Conservation (phyloP, 805 yeast genomes). For the Candida fluviatilis region DNA sequence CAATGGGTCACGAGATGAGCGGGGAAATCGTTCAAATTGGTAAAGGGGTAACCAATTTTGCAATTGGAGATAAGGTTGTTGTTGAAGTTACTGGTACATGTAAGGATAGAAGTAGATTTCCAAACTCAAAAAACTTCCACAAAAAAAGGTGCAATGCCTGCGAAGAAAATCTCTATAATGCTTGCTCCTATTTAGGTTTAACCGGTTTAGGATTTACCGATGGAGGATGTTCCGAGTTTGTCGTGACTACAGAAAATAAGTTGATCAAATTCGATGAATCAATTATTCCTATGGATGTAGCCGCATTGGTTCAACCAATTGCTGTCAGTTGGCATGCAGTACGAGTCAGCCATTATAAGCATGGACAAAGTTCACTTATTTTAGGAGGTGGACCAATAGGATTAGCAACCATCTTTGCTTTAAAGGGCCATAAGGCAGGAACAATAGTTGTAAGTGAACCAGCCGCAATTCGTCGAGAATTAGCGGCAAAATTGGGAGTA, state of each 20-base stretch:
- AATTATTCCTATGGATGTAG: conserved; percentile 37
- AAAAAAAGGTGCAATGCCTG: conserved; percentile 44
- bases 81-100: conserved; percentile 63
- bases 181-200: conserved; percentile 47
- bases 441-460: conserved; percentile 56
- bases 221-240: conserved; percentile 52
- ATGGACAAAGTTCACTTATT: conserved; percentile 47
- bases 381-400: conserved; percentile 68
- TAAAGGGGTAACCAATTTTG: conserved; percentile 42
- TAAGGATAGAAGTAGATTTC: conserved; percentile 41
- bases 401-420: conserved; percentile 50
- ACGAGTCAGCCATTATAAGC: conserved; percentile 34
- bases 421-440: conserved; percentile 38
- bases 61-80: conserved; percentile 65
- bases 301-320: conserved; percentile 55
- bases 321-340: conserved; percentile 61
- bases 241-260: conserved; percentile 38
- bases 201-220: conserved; percentile 53
- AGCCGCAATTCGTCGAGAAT: conserved; percentile 50
- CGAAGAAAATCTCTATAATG: conserved; percentile 45
- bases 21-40: conserved; percentile 63
- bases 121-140: conserved; percentile 22
- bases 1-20: conserved; percentile 61
- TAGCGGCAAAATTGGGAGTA: conserved; percentile 49
- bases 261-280: conserved; percentile 39